phyloP scores from a whole-genome alignment of 768 basidiomycete species.

The Rhodotorula kratochvilovae region DNA sequence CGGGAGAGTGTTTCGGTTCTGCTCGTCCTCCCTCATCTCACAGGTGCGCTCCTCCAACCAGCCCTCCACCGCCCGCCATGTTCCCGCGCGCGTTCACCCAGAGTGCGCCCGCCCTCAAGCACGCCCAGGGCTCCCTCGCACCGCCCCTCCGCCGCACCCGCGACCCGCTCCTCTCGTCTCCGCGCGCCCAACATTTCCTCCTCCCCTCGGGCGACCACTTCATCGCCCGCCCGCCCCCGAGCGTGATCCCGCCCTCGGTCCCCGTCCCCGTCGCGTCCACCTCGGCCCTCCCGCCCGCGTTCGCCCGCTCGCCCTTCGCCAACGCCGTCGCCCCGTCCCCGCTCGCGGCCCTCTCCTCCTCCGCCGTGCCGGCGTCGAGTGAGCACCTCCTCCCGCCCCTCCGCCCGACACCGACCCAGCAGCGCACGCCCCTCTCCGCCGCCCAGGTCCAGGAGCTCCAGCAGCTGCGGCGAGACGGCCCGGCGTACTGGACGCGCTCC shows the following conservation, averaged over 20 bases:
- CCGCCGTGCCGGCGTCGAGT: not conserved
- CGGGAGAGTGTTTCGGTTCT: no score
- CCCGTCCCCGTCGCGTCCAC: not conserved
- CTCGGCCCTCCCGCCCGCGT: not conserved
- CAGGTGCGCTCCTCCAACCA: not conserved
- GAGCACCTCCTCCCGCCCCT: not conserved
- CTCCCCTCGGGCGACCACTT: constrained; percentile 22
- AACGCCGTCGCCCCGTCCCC: not conserved
- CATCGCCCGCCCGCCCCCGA: constrained; percentile 36
- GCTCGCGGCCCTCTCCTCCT: not conserved
- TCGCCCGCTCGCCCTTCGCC: constrained; percentile 15
- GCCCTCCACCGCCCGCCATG: not conserved
- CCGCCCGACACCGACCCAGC: not conserved
- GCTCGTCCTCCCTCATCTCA: not conserved
- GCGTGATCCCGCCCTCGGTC: constrained; percentile 23
- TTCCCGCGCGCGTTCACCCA: not conserved
- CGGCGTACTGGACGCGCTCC: constrained; percentile 25
- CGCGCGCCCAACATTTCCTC: constrained; percentile 19
- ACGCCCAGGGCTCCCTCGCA: not conserved
- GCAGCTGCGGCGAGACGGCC: constrained; percentile 16
- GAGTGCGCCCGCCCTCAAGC: not conserved
- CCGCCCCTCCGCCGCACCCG: constrained; percentile 5
- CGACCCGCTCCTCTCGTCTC: constrained; percentile 29
- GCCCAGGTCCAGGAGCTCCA: constrained; percentile 29
- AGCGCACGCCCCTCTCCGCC: not conserved